Base-by-base conservation (phyloP, 1,284 basidiomycete species). In the Moniliella sp. region DNA sequence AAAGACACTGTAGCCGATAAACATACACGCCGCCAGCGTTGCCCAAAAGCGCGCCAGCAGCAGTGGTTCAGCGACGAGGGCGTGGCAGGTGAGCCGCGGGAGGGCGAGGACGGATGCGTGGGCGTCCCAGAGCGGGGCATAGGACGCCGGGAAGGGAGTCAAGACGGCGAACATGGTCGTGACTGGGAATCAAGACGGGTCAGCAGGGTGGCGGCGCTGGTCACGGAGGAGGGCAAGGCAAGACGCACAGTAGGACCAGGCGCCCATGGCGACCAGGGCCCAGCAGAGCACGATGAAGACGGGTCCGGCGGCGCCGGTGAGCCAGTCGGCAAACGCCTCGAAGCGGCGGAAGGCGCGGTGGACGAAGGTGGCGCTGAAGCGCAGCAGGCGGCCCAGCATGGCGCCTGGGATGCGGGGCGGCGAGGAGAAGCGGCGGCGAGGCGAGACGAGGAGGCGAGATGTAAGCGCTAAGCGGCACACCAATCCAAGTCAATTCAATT, bases 281-380 rank as follows among this genome's bases (percentile, higher is more conserved):
- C 75, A 66, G 10, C 82, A 84, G 31, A 53, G 36, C 27, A 33
- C 35, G 31, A 94, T 71, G 61, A 94, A 94, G 47, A 78, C 70
- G 84, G 84, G 84, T 0, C 88, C 86, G 10, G 81, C 84, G 31
- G 76, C 74, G 36, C 83, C 82, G 0, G 82, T 91, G 25, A 88
- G 45, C 50, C 69, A 67, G 61, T 91, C 82, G 3, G 72, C 81
- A 28, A 65, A 62, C 28, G 72, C 64, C 63, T 93, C 84, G 17
- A 88, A 62, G 14, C 67, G 65, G 57, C 74, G 78, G 66, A 86
- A 91, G 64, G 79, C 84, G 32, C 72, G 68, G 50, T 88, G 88
- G 31, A 91, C 78, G 25, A 56, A 7, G 7, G 8, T 7, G n/a
- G 21, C 21, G 21, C 21, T 7, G 21, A 7, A 23, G 8, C 21